Percentiles rank a stretch among this genome's conserved stretches.
phyloP scores from a whole-genome alignment of 306 rosid species.

The Vigna hirtella region DNA sequence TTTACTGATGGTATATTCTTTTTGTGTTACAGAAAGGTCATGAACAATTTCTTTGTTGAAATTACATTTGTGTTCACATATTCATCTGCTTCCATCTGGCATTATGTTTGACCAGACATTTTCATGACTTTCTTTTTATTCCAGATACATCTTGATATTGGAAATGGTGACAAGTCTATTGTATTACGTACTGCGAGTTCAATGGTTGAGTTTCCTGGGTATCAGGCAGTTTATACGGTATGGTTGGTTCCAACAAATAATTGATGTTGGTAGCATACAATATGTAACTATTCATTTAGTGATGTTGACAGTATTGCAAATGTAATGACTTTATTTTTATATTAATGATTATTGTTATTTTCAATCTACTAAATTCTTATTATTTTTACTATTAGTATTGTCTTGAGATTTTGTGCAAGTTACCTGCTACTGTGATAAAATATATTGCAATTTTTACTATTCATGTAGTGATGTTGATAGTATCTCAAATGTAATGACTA shows the following conservation, averaged over 20 bases:
- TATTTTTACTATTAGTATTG: slow-evolving; percentile 10
- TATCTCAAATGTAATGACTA: too few relatives aligned
- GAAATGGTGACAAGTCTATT: slow-evolving; percentile 67
- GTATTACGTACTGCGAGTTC: slow-evolving; percentile 78
- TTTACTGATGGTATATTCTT: too few relatives aligned
- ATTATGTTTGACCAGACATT: slow-evolving; percentile 30
- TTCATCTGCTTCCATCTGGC: slow-evolving; percentile 39
- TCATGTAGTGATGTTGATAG: too few relatives aligned
- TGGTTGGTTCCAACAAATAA: slow-evolving; percentile 35
- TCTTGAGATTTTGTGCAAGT: slow-evolving; percentile 26
- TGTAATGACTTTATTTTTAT: background rate
- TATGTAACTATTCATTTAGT: slow-evolving; percentile 27
- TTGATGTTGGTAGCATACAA: slow-evolving; percentile 13
- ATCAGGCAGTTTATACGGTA: slow-evolving; percentile 85
- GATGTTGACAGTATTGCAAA: slow-evolving; percentile 14
- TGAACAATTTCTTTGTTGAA: slow-evolving; percentile 26
- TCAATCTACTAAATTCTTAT: background rate
- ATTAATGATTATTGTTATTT: slow-evolving; percentile 6
- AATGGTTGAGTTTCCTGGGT: slow-evolving; percentile 74
- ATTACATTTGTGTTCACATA: slow-evolving; percentile 5
- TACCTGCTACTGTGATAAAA: slow-evolving; percentile 18
- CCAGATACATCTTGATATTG: slow-evolving; percentile 85
- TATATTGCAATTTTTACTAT: background rate
- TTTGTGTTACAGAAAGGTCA: background rate
- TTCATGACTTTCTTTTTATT: slow-evolving; percentile 40